These are phyloP conservation scores for Lipomyces japonicus DNA, from an alignment of 805 yeast genomes.

Conservation along the genomic window DNA sequence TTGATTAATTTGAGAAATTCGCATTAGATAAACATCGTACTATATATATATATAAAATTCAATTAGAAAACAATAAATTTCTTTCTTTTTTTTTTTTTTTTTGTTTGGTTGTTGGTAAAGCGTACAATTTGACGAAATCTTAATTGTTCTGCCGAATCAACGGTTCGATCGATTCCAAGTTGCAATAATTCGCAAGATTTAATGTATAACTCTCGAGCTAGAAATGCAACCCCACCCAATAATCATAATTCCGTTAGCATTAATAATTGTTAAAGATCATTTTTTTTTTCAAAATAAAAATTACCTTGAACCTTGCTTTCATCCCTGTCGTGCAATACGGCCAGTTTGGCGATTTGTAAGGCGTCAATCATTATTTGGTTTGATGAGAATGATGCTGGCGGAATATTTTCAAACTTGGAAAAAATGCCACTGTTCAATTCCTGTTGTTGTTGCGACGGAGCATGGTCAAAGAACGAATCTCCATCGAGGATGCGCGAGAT, in stretches of 20 bases:
- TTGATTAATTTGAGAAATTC: conserved; percentile 5
- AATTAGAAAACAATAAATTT: background rate
- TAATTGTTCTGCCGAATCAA: background rate
- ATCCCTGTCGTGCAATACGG: conserved; percentile 9
- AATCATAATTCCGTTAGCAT: background rate
- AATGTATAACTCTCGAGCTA: conserved; percentile 14
- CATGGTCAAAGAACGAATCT: background rate
- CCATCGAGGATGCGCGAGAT: background rate
- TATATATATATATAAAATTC: background rate
- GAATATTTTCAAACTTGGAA: background rate
- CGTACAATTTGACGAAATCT: too few relatives aligned
- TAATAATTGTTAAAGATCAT: background rate
- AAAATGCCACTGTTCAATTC: background rate
- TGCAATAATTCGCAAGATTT: conserved; percentile 12
- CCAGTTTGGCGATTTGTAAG: conserved; percentile 10
- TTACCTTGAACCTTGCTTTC: conserved; percentile 5
- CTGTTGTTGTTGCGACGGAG: background rate
- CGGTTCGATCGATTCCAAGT: conserved; percentile 1
- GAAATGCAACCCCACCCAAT: background rate
- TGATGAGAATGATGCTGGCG: background rate
- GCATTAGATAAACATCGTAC: conserved; percentile 6
- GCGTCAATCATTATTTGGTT: conserved; percentile 1
- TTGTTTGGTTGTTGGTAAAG: too few relatives aligned
- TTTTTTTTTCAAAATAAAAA: too few relatives aligned
- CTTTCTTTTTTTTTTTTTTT: too few relatives aligned